Evolutionary conservation across 768 basidiomycete genomes (phyloP).

Genomic region (Pisolithus orientalis): DNA sequence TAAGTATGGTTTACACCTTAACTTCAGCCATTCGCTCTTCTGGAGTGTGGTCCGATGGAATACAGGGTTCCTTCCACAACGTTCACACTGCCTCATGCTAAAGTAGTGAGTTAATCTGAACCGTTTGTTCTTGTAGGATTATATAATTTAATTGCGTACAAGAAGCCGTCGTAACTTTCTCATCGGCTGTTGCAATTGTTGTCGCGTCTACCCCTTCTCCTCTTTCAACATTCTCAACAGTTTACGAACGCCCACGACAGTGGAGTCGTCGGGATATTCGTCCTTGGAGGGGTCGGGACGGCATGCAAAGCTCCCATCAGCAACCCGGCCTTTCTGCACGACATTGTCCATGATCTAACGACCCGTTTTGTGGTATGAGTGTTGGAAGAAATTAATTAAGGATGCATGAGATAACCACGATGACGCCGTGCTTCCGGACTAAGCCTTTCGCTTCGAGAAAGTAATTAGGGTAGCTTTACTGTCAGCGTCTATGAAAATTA

Average conservation of each 20-base stretch:
- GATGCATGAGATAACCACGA: background rate
- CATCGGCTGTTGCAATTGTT: slow-evolving; percentile 43
- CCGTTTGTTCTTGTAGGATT: background rate
- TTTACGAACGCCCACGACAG: slow-evolving; percentile 38
- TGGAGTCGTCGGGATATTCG: too few relatives aligned
- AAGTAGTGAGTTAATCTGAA: background rate
- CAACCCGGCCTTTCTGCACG: background rate
- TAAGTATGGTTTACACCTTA: too few relatives aligned
- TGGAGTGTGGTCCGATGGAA: too few relatives aligned
- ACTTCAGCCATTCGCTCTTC: too few relatives aligned
- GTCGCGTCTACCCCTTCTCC: slow-evolving; percentile 48
- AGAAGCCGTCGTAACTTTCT: slow-evolving; percentile 49
- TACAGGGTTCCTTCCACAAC: too few relatives aligned
- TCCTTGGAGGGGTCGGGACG: slow-evolving; percentile 4
- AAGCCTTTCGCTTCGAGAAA: slow-evolving; percentile 57
- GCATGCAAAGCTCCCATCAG: slow-evolving; percentile 32
- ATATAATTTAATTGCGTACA: slow-evolving; percentile 32
- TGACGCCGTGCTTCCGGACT: slow-evolving; percentile 23
- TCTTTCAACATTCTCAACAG: slow-evolving; percentile 41
- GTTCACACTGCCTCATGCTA: too few relatives aligned
- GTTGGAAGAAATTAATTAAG: too few relatives aligned
- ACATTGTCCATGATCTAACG: background rate
- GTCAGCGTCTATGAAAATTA: slow-evolving; percentile 71
- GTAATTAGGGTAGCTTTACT: slow-evolving; percentile 47
- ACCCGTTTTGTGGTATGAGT: too few relatives aligned